Evolutionary conservation across 768 basidiomycete species (phyloP).

Genomic region (Fibroporia radiculosa): DNA sequence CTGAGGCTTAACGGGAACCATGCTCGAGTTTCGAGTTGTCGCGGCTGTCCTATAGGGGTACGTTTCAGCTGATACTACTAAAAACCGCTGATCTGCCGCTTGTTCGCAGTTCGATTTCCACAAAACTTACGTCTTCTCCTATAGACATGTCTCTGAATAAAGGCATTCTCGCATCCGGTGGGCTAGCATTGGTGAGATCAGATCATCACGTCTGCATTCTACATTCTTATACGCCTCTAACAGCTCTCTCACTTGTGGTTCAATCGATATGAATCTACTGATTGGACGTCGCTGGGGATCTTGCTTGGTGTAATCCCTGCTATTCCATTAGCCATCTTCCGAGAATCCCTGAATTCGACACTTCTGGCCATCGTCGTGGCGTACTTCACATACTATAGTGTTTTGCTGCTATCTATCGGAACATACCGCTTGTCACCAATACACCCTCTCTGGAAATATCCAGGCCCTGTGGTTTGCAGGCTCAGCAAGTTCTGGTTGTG

Average conservation of each 20-base stretch:
- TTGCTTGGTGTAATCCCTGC: not conserved
- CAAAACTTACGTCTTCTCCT: too few relatives aligned
- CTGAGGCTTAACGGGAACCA: too few relatives aligned
- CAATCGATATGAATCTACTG: not conserved
- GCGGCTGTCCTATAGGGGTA: too few relatives aligned
- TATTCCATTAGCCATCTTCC: not conserved
- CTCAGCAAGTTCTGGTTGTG: conserved; percentile 12
- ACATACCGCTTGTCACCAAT: conserved; percentile 11
- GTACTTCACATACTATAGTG: conserved; percentile 4
- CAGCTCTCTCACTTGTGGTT: not conserved
- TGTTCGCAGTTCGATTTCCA: too few relatives aligned
- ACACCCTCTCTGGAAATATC: conserved; percentile 12
- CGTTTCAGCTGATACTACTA: too few relatives aligned
- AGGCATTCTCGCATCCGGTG: too few relatives aligned
- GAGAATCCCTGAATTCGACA: not conserved
- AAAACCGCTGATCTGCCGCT: too few relatives aligned
- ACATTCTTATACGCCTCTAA: too few relatives aligned
- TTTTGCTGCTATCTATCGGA: not conserved
- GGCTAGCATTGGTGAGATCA: too few relatives aligned
- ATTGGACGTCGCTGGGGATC: not conserved
- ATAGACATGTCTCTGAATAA: too few relatives aligned
- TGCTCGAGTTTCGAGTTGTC: too few relatives aligned
- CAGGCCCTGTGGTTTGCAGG: conserved; percentile 11
- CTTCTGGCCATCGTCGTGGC: not conserved
- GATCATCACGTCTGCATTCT: too few relatives aligned